Conservation (phyloP, 768 basidiomycete species). For the Cyclocybe aegerita region DNA sequence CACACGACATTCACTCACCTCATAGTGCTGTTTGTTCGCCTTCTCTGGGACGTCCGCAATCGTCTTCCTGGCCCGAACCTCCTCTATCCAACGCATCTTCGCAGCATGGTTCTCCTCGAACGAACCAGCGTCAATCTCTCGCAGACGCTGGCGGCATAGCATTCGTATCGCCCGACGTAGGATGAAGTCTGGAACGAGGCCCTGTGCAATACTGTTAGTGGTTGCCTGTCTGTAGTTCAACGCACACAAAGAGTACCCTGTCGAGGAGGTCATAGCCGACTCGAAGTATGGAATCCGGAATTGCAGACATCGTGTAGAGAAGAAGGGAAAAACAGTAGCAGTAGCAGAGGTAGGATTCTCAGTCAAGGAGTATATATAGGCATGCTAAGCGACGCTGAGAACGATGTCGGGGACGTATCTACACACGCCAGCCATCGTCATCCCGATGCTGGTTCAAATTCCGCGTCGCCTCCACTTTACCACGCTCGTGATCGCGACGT, state of each 20-base stretch:
- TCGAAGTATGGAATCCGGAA: constrained; percentile 26
- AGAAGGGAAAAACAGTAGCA: no score
- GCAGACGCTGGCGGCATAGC: constrained; percentile 51
- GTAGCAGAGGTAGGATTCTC: background rate
- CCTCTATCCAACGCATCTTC: constrained; percentile 68
- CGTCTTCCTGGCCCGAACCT: constrained; percentile 43
- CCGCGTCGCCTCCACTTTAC: no score
- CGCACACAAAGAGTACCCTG: constrained; percentile 10
- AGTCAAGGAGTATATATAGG: background rate
- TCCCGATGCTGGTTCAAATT: no score
- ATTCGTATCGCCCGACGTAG: constrained; percentile 32
- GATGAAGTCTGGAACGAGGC: constrained; percentile 61
- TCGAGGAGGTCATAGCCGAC: constrained; percentile 36
- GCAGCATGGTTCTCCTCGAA: constrained; percentile 60
- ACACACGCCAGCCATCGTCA: no score
- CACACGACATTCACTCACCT: constrained; percentile 46
- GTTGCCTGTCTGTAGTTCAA: background rate
- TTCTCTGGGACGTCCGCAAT: constrained; percentile 66
- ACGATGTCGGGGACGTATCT: background rate
- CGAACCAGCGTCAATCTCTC: constrained; percentile 60
- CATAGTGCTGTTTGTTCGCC: constrained; percentile 78
- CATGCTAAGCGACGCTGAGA: constrained; percentile 7
- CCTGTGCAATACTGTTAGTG: constrained; percentile 29
- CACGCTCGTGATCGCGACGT: background rate
- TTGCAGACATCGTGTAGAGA: background rate